Evolutionary conservation across 1,284 basidiomycete genomes (phyloP).

Genomic region (Apiotrichum laibachii): DNA sequence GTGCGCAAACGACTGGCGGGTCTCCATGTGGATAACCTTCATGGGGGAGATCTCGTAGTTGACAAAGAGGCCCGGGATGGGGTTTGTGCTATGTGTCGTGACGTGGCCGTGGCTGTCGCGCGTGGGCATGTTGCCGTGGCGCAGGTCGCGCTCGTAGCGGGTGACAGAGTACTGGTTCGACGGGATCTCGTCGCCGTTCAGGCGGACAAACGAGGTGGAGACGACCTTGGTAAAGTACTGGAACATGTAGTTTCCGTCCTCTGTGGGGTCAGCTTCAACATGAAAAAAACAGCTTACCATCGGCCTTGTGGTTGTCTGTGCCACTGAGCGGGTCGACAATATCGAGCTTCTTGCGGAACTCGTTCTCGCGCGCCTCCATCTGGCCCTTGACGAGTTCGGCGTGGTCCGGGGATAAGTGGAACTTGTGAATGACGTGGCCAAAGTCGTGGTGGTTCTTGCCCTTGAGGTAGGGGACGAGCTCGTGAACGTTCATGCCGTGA

Average conservation of each 20-base stretch:
- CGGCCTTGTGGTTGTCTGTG: slow-evolving; percentile 58
- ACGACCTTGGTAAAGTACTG: slow-evolving; percentile 74
- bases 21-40: slow-evolving; percentile 85
- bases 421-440: slow-evolving; percentile 79
- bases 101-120: slow-evolving; percentile 65
- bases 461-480: slow-evolving; percentile 87
- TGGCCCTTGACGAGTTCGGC: slow-evolving; percentile 58
- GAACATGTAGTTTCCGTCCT: slow-evolving; percentile 17
- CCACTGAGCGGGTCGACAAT: slow-evolving; percentile 80
- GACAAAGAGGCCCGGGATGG: slow-evolving; percentile 84
- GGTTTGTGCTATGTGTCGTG: slow-evolving; percentile 74
- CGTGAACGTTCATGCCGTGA: slow-evolving; percentile 77
- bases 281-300: slow-evolving; percentile 52
- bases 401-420: slow-evolving; percentile 74
- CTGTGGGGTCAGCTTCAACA: not conserved
- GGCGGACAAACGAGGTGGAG: slow-evolving; percentile 79
- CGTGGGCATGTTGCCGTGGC: slow-evolving; percentile 54
- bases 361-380: slow-evolving; percentile 61
- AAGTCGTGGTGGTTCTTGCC: slow-evolving; percentile 89
- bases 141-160: slow-evolving; percentile 87
- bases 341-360: slow-evolving; percentile 62
- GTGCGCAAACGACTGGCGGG: slow-evolving; percentile 89
- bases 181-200: slow-evolving; percentile 63
- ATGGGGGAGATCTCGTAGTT: slow-evolving; percentile 99
- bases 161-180: slow-evolving; percentile 85